phyloP scores from a whole-genome alignment of 2,329 filamentous ascomycete species.

The Penicillium expansum region DNA sequence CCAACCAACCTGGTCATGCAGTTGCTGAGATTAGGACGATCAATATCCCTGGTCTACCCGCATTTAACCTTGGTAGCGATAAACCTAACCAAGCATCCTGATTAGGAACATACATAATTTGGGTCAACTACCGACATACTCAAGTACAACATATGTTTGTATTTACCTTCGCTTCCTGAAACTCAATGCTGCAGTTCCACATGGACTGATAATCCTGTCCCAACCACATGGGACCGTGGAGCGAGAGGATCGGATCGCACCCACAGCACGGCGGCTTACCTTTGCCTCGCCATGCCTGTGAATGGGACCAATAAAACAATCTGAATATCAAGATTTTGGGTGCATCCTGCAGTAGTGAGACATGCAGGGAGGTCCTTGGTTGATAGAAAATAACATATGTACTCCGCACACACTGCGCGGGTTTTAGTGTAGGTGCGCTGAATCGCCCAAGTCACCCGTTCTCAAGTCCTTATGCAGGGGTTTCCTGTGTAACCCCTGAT shows the following conservation, averaged over 20 bases:
- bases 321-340: neutral
- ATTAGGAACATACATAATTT: neutral
- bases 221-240: conserved; percentile 2
- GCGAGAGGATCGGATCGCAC: conserved; percentile 2
- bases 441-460: neutral
- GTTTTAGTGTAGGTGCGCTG: neutral
- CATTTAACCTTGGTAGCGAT: neutral
- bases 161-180: neutral
- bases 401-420: neutral
- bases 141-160: neutral
- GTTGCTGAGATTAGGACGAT: neutral
- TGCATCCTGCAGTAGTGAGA: neutral
- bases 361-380: neutral
- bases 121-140: neutral
- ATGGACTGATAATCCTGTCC: neutral
- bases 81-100: neutral
- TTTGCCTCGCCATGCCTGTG: no score
- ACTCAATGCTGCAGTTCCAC: neutral
- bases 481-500: neutral
- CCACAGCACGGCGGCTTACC: neutral
- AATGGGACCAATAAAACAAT: neutral
- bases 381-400: neutral
- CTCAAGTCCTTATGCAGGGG: neutral
- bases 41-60: neutral
- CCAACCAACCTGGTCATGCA: neutral